Base-by-base conservation (phyloP, 208 protist genomes). In the Vickermania ingenoplastis region DNA sequence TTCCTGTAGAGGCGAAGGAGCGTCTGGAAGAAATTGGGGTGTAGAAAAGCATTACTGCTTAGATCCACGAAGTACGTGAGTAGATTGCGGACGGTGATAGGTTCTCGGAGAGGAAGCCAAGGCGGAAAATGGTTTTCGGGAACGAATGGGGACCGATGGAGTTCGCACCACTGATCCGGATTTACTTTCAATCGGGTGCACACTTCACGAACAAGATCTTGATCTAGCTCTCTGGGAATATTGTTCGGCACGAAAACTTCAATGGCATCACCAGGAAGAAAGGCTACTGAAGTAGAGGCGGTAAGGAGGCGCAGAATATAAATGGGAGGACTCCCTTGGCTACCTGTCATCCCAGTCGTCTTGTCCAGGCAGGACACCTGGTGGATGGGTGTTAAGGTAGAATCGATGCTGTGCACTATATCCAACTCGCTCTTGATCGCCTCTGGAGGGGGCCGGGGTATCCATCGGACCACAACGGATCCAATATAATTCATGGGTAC, bases 21-120 rank as follows among this genome's bases (percentile, higher is more conserved):
- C 41, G 70, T 74, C 45, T 87, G 73, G 41, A 91, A 90, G 66
- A 94, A 94, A 4, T 63, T 72, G 1, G 79, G 82, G 17, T 75
- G 75, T 24, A 94, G 61, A 53, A 91, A 94, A 61, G 81, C 84
- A 61, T 75, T 81, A 59, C 84, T 90, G 67, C 72, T 79, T 29
- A 94, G 67, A 61, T 94, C 88, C 2, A 92, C 80, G 61, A 86
- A 91, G 41, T 83, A 75, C 21, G 82, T 74, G 21, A 94, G 67
- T 26, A 94, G 69, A 26, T 79, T 65, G 11, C 72, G 67, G 13
- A 94, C 74, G 2, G 77, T 84, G 51, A 94, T 67, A 5, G 72
- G 60, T n/a, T 67, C 45, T 21, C 74, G 68, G 3, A 81, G 59
- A 2, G 88, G 88, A 22, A 94, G 69, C 85, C 88, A 94, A 5